Evolutionary conservation across 1,284 basidiomycete genomes (phyloP).

Genomic region (Ceratobasidium papillatum): DNA sequence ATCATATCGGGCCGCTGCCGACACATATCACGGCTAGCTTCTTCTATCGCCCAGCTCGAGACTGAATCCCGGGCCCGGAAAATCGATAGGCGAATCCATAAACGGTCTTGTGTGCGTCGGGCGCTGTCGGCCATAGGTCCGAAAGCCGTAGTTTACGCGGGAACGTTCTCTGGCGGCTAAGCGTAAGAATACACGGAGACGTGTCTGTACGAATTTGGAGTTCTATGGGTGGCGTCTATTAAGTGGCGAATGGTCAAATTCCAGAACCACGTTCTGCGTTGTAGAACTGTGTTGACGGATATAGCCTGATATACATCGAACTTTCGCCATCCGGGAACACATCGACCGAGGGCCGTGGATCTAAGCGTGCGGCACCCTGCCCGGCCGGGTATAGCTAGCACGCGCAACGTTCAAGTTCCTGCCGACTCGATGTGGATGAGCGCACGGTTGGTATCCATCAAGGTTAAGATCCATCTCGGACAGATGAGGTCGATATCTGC

Average conservation of each 20-base stretch:
- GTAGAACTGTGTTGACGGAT: neutral
- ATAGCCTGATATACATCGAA: neutral
- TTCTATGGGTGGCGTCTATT: neutral
- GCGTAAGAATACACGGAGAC: neutral
- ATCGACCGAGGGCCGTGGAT: conserved; percentile 5
- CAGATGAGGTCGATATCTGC: neutral
- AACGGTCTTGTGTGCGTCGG: neutral
- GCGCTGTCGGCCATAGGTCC: neutral
- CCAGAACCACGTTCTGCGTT: neutral
- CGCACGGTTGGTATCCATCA: neutral
- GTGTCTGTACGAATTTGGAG: neutral
- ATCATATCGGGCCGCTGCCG: neutral
- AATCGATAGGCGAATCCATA: neutral
- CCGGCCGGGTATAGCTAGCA: neutral
- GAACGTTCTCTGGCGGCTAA: neutral
- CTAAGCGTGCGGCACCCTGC: neutral
- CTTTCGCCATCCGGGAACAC: neutral
- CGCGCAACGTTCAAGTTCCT: neutral
- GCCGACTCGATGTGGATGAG: neutral
- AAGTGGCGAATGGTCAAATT: neutral
- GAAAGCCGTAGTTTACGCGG: neutral
- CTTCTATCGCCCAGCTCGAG: neutral
- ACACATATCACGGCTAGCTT: neutral
- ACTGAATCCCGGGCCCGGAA: neutral
- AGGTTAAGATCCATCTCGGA: neutral